These are phyloP conservation scores for Claviceps fusiformis DNA, from an alignment of 2,329 filamentous ascomycete species.

Conservation along the genomic window DNA sequence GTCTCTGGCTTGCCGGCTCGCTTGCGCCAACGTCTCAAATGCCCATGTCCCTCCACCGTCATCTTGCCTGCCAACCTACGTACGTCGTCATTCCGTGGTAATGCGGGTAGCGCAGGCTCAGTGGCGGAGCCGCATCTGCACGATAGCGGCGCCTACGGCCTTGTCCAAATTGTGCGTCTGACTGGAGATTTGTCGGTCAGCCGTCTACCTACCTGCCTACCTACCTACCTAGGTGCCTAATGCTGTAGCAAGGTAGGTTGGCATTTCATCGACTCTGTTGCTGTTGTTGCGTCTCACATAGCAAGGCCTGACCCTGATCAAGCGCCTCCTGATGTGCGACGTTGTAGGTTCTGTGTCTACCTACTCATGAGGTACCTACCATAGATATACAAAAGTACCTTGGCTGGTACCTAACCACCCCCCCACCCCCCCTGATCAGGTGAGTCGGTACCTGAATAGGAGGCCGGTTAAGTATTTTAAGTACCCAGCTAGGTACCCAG, in stretches of 20 bases:
- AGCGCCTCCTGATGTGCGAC: background rate
- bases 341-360: no score
- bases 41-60: background rate
- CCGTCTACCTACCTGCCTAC: background rate
- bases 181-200: background rate
- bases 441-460: no score
- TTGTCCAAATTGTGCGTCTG: background rate
- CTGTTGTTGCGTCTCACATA: background rate
- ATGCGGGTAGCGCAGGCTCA: constrained; percentile 2
- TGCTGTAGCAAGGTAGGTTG: background rate
- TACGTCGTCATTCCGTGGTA: constrained; percentile 3
- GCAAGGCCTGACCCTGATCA: background rate
- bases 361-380: no score
- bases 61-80: background rate
- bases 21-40: constrained; percentile 2
- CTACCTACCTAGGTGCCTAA: no score
- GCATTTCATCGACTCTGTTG: no score
- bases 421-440: no score
- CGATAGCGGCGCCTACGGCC: background rate
- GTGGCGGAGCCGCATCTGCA: constrained; percentile 1
- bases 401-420: no score
- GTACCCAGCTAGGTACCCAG: no score
- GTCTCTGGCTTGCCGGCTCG: background rate
- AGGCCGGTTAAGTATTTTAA: no score
- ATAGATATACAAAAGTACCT: no score